Conservation (phyloP, 108 stramenopile genomes). For the Fragilaria radians region DNA sequence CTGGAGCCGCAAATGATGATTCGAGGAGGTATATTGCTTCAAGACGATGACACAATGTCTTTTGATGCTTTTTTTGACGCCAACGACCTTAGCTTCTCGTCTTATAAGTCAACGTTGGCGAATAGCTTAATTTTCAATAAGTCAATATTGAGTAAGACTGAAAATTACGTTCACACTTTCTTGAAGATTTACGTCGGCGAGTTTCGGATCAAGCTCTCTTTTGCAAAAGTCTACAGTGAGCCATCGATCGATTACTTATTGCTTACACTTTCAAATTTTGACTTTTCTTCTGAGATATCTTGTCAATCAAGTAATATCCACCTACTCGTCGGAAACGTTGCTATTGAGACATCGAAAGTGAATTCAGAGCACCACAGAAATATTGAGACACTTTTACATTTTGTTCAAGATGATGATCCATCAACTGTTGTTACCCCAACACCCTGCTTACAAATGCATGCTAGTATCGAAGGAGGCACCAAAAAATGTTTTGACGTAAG, state of each 20-base stretch:
- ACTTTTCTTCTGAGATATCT: constrained; percentile 22
- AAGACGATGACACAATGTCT: constrained; percentile 28
- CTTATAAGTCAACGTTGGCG: constrained; percentile 36
- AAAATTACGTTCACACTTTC: constrained; percentile 38
- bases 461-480: neutral
- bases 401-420: constrained; percentile 2
- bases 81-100: constrained; percentile 63
- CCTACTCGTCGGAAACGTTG: constrained; percentile 46
- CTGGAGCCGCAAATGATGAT: too few relatives aligned
- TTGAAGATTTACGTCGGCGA: constrained; percentile 39
- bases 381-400: constrained; percentile 28
- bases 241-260: constrained; percentile 44
- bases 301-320: constrained; percentile 22
- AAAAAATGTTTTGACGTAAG: neutral
- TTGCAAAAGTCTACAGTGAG: constrained; percentile 2
- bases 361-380: neutral
- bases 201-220: constrained; percentile 43
- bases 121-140: constrained; percentile 12
- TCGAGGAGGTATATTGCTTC: constrained; percentile 60
- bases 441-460: neutral
- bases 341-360: constrained; percentile 39
- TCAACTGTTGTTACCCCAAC: neutral
- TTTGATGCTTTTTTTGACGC: constrained; percentile 85
- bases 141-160: neutral
- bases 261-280: constrained; percentile 42